Base-by-base conservation (phyloP, 2,329 filamentous ascomycete species). In the Penicillium sp. region DNA sequence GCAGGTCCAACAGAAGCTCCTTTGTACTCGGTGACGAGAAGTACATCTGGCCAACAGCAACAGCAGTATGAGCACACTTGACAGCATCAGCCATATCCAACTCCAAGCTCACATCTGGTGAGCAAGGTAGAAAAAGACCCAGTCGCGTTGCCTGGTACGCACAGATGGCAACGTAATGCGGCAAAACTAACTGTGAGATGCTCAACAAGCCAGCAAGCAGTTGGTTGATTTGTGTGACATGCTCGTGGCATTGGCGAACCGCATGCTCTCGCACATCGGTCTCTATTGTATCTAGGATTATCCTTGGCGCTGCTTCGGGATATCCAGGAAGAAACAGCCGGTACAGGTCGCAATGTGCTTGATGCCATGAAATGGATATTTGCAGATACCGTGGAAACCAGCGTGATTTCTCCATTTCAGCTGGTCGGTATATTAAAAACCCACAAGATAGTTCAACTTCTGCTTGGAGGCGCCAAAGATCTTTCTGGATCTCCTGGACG, bases 261-360 rank as follows among this genome's bases (percentile, higher is more conserved):
- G 56, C 56, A n/a, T 52, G 47, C 2, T 39, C 29, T 27, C 27
- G 52, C 38, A 40, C 38, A 5, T 40, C 38, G 11, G 9, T 21
- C 9, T 49, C 47, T 13, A 49, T 42, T 5, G 38, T 16, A 11
- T 39, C 29, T 16, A 49, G 16, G n/a, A 49, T 39, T 5, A 49
- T 8, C 16, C 14, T n/a, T 3, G 58, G 58, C 14, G 56, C 53
- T 5, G 56, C 52, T 11, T 53, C 55, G 4, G 49, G 48, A 40
- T 55, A 58, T 5, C 36, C 29, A 5, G 56, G 45, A 10, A 60
- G 52, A 38, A 56, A 60, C 5, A 60, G 39, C 2, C 58, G 47
- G 22, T 60, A 60, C 14, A 60, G 31, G 31, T 60, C 58, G 36
- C 56, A 60, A 21, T 60, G 56, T 1, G 50, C 51, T 14, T 58